Evolutionary conservation across 345 rosid genomes (phyloP), one percentile per base, ranked within the genome.

Genomic region (Linum usitatissimum): DNA sequence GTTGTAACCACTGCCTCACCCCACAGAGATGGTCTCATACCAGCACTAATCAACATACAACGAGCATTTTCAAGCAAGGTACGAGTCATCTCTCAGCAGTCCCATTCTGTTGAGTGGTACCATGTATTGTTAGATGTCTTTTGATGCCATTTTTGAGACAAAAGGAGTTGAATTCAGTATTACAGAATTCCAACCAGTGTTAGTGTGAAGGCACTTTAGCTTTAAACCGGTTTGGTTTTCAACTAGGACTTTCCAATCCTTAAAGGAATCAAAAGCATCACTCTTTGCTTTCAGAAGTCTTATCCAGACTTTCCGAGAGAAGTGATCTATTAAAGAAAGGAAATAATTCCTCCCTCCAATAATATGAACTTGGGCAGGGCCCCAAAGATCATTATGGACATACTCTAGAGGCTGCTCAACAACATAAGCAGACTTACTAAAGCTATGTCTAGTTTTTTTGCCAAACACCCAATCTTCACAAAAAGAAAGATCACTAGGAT

Each of bases 251-350:
- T 64, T 51, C 59, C 42, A 64, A 17, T 64, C 10, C 59, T 64
- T 64, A 45, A 53, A 53, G 9, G 15, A 5, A 2, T 19, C 20
- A 54, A 64, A 64, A 0, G 55, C 45, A 5, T 53, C 40, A 28
- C 7, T 20, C n/a, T 63, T 63, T 36, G 6, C 5, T 57, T 49
- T 45, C 9, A 28, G 17, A 48, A 48, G 2, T 17, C 3, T 48
- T 18, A 63, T 31, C 20, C 21, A 51, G 10, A 53, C 28, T 17
- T 64, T 64, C 53, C 21, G 0, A 64, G 67, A 64, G 30, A 6
- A 51, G 20, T 64, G 23, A 18, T 64, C 59, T 13, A 54, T 64
- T 7, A 64, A 28, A 19, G 59, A 53, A 28, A 51, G 20, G 14
- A 64, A 53, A 18, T 64, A 64, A 3, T 45, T 53, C 34, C 59